A percentile compares a stretch with the other conserved stretches of the same genome.
Evolutionary conservation across 2,329 filamentous ascomycete genomes (phyloP).

Genomic region (Metarhizium album): DNA sequence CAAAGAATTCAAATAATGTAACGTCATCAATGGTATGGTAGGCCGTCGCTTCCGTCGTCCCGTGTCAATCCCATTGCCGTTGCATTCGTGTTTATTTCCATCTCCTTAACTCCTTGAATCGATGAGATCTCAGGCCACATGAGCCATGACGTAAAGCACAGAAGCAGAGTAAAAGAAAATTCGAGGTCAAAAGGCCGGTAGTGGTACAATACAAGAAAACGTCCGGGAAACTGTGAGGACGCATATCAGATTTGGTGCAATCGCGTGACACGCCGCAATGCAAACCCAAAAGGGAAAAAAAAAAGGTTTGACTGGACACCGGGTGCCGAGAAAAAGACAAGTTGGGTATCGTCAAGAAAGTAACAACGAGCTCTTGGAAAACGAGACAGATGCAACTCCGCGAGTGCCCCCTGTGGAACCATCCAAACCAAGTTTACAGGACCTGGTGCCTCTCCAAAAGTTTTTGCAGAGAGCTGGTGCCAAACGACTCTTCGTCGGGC

Average conservation of each 20-base stretch:
- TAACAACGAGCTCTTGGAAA: neutral
- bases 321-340: neutral
- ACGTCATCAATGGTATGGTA: neutral
- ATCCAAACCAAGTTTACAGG: conserved; percentile 24
- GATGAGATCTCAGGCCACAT: neutral
- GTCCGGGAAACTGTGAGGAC: neutral
- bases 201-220: too few species aligned
- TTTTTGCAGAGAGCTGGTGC: conserved; percentile 39
- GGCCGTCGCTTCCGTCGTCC: neutral
- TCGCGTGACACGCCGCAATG: too few species aligned
- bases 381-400: neutral
- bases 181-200: too few species aligned
- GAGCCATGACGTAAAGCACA: neutral
- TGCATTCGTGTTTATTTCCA: neutral
- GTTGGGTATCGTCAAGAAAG: conserved; percentile 2
- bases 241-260: neutral
- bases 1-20: neutral
- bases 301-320: neutral
- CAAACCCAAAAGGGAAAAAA: neutral
- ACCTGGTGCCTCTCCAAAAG: conserved; percentile 44
- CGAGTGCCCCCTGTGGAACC: too few species aligned
- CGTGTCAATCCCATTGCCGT: neutral
- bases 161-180: neutral
- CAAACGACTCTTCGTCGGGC: conserved; percentile 54
- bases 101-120: neutral